These are phyloP conservation scores for Symbiodinium natans DNA, from an alignment of 73 alveolate species.

Conservation along the genomic window DNA sequence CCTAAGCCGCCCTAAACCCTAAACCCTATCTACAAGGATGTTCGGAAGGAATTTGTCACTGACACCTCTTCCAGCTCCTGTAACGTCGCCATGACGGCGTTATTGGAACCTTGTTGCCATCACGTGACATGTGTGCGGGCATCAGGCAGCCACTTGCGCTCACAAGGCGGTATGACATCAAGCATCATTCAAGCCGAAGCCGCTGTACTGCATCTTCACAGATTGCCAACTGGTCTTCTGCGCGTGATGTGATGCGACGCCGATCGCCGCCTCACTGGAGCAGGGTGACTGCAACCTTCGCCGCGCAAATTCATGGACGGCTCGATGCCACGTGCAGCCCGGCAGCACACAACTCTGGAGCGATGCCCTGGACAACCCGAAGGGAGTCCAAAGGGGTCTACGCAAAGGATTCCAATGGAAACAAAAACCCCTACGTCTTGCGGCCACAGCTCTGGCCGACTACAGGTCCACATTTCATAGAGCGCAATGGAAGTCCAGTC, in stretches of 20 bases:
- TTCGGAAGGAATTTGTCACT: background rate
- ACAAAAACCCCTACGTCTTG: background rate
- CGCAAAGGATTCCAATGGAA: background rate
- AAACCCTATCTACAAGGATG: background rate
- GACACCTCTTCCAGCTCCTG: background rate
- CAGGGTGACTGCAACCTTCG: no score
- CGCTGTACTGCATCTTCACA: background rate
- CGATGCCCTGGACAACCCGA: background rate
- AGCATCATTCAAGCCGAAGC: background rate
- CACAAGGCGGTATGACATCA: no score
- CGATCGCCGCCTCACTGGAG: background rate
- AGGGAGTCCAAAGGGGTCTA: background rate
- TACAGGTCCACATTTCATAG: background rate
- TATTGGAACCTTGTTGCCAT: background rate
- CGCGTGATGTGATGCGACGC: background rate
- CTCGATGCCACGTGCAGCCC: background rate
- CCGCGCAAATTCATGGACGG: no score
- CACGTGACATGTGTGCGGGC: no score
- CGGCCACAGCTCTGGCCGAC: background rate
- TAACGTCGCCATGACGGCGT: background rate
- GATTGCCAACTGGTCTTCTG: constrained; percentile 6
- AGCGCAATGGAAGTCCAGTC: background rate
- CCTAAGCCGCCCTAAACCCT: no score
- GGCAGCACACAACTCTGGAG: background rate
- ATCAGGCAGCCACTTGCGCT: no score